Evolutionary conservation across 2,329 filamentous ascomycete genomes (phyloP).

Genomic region (Mycosphaerella sp.): DNA sequence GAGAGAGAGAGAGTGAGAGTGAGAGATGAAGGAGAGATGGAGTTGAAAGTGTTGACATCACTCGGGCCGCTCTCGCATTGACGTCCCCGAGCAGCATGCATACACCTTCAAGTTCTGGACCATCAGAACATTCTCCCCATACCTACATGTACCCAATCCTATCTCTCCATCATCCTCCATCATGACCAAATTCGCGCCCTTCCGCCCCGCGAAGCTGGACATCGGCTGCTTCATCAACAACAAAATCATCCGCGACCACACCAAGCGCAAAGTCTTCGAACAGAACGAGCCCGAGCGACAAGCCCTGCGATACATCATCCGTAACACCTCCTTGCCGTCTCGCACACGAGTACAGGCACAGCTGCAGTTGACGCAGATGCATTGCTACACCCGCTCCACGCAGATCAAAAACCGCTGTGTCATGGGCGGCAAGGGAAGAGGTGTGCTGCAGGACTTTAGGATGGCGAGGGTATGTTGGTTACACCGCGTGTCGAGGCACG

Average conservation of each 20-base stretch:
- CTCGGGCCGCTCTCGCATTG: background rate
- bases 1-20: too few relatives aligned
- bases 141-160: background rate
- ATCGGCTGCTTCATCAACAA: constrained; percentile 82
- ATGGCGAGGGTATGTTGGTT: constrained; percentile 69
- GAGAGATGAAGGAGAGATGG: too few relatives aligned
- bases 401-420: constrained; percentile 94
- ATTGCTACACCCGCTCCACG: constrained; percentile 86
- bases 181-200: constrained; percentile 54
- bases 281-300: constrained; percentile 85
- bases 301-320: constrained; percentile 74
- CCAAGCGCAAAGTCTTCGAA: constrained; percentile 89
- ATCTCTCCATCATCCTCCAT: background rate
- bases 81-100: background rate
- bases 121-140: background rate
- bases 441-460: constrained; percentile 90
- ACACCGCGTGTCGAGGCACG: background rate
- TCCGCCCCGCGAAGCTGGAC: constrained; percentile 78
- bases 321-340: constrained; percentile 78
- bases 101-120: too few relatives aligned
- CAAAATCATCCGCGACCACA: constrained; percentile 85
- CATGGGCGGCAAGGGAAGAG: constrained; percentile 79
- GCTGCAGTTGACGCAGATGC: constrained; percentile 89
- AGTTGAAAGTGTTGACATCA: too few relatives aligned
- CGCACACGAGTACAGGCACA: constrained; percentile 85